phyloP scores from a whole-genome alignment of 306 rosid genomes.

The Casuarina glauca region DNA sequence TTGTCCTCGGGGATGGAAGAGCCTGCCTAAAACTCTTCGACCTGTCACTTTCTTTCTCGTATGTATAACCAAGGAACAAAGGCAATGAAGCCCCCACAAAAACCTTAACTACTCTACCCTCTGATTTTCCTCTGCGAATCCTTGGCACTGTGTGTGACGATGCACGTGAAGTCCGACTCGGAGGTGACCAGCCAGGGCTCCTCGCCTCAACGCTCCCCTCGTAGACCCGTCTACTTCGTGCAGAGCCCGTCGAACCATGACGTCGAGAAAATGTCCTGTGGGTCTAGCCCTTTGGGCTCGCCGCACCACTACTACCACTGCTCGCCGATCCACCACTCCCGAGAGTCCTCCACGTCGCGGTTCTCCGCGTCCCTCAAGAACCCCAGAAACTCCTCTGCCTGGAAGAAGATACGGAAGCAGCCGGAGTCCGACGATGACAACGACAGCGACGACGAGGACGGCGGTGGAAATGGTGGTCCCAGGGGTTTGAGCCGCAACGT shows the following conservation, averaged over 20 bases:
- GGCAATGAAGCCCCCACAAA: not conserved
- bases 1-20: not conserved
- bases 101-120: not conserved
- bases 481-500: constrained; percentile 33
- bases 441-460: constrained; percentile 25
- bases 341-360: constrained; percentile 92
- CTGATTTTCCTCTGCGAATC: not conserved
- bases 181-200: constrained; percentile 74
- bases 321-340: constrained; percentile 93
- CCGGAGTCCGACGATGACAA: constrained; percentile 26
- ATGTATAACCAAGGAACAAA: not conserved
- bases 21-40: not conserved
- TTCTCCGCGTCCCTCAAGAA: constrained; percentile 83
- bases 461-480: not conserved
- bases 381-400: constrained; percentile 41
- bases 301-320: constrained; percentile 69
- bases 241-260: constrained; percentile 94
- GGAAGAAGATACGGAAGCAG: constrained; percentile 59
- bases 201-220: constrained; percentile 71
- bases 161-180: constrained; percentile 87
- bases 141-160: constrained; percentile 13
- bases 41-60: constrained; percentile 20
- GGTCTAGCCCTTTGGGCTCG: constrained; percentile 72
- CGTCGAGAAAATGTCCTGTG: constrained; percentile 94
- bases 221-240: constrained; percentile 82